A percentile compares a stretch with the other conserved stretches of the same genome.
Conservation (phyloP, 192 early-diverging fungal genomes). For the Rhizophagus clarus region DNA sequence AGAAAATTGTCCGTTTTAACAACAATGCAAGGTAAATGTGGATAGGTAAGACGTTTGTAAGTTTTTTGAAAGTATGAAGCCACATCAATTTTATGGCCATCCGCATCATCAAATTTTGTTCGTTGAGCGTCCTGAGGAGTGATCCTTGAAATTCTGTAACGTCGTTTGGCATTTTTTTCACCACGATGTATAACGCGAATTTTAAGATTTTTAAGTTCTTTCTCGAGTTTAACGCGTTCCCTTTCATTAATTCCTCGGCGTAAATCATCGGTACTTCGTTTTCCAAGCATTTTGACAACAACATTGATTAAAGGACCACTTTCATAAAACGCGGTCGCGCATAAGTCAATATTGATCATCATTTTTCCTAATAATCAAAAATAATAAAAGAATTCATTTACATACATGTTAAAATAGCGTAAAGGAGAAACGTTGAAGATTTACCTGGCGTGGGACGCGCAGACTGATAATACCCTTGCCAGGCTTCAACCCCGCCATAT, state of each 20-base stretch:
- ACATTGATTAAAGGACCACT: conserved; percentile 73
- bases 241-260: conserved; percentile 49
- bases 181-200: conserved; percentile 64
- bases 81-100: conserved; percentile 64
- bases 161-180: conserved; percentile 57
- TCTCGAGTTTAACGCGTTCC: conserved; percentile 51
- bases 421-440: not conserved
- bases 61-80: conserved; percentile 75
- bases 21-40: conserved; percentile 83
- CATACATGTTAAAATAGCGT: not conserved
- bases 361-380: conserved; percentile 46
- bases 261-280: conserved; percentile 49
- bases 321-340: conserved; percentile 68
- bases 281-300: conserved; percentile 64
- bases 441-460: conserved; percentile 51
- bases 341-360: conserved; percentile 73
- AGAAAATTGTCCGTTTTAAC: conserved; percentile 69
- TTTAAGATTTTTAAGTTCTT: conserved; percentile 51
- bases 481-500: conserved; percentile 81
- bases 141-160: conserved; percentile 70
- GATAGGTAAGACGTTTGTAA: conserved; percentile 73
- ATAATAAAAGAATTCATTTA: not conserved
- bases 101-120: conserved; percentile 69
- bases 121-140: conserved; percentile 64
- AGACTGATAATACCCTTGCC: conserved; percentile 93